Base-by-base conservation (phyloP, 192 early-diverging fungal species). In the Coemansia sp. region DNA sequence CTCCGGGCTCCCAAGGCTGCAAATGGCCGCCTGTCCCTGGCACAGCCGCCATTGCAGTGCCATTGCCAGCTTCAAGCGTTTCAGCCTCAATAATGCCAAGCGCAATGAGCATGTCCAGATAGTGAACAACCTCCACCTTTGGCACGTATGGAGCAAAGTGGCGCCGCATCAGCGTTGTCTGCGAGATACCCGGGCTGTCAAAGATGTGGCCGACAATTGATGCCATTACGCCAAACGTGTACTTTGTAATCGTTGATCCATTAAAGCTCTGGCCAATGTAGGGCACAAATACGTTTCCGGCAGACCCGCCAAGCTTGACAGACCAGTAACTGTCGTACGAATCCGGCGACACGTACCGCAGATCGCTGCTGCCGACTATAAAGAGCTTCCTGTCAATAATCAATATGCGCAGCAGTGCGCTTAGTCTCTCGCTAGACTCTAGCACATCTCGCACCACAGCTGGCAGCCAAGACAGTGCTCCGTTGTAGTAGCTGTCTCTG, bases 181-280 rank as follows among this genome's bases (percentile, higher is more conserved):
- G 70, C 14, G 79, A 69, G 20, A 81, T 73, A 2, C 79, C 70
- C 13, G 79, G 79, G 48, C 67, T 70, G 17, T 70, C 48, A 40
- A 76, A 14, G 13, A 81, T 60, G 37, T 57, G 74, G 44, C 79
- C 62, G 16, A 69, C 16, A 46, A 81, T 25, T 16, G 74, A 41
- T 16, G 56, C 14, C 54, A 76, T 46, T 64, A 81, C 68, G 10
- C 70, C 66, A 50, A 41, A 4, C 1, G 63, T 67, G 5, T 67
- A 72, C 16, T 51, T 56, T 40, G 46, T 64, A 51, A 73, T 75
- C 40, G 56, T 57, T 13, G 67, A 43, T 41, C 79, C 79, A 7
- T 60, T 60, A 41, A 73, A 38, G 61, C 69, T 81, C 46, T 73
- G 70, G 25, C 79, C 79, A 5, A 81, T 46, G 17, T 63, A 53